Evolutionary conservation across 768 basidiomycete genomes (phyloP), one percentile per base, ranked within the genome.

Genomic region (Lenzites betulinus): DNA sequence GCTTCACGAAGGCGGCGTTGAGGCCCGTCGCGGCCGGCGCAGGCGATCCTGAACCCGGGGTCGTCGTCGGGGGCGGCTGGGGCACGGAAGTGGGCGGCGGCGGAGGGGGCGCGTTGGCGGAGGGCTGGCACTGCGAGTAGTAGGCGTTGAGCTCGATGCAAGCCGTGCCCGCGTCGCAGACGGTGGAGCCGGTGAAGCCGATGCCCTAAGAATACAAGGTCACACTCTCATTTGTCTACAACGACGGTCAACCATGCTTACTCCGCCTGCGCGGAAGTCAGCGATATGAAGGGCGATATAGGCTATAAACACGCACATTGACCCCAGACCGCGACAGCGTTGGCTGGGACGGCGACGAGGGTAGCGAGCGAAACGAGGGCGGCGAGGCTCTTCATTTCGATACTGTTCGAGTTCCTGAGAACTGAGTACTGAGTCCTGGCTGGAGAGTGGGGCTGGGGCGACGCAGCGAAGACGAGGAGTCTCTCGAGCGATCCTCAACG

Each of bases 261-360:
- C 74, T 25, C 70, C 70, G 59, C 72, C 71, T 73, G 54, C 18
- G 52, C 58, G 36, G 8, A 15, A 3, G 39, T n/a, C 28, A 33
- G 44, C 44, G 16, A 11, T 1, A n/a, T 33, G 30, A 33, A 33
- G 4, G 30, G 30, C 4, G 16, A 13, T n/a, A 46, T 13, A 11
- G 13, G 12, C 4, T 39, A 9, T 41, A 36, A 3, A 11, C 8
- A 22, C 16, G 51, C 41, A 76, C 76, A 78, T 69, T 76, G 76
- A 36, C 74, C 74, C 70, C 71, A 78, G 23, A 74, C 72, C 20
- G 69, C 68, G n/a, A 72, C 70, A 15, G 72, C 73, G 51, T 64
- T 49, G 13, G 66, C 68, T 20, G 62, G 59, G 11, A 63, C 46
- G 16, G 56, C 60, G 43, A 67, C 33, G 33, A 53, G 18, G 33